These are phyloP conservation scores for Gynandropsis gynandra DNA, from an alignment of 345 rosid species.

Conservation along the genomic window DNA sequence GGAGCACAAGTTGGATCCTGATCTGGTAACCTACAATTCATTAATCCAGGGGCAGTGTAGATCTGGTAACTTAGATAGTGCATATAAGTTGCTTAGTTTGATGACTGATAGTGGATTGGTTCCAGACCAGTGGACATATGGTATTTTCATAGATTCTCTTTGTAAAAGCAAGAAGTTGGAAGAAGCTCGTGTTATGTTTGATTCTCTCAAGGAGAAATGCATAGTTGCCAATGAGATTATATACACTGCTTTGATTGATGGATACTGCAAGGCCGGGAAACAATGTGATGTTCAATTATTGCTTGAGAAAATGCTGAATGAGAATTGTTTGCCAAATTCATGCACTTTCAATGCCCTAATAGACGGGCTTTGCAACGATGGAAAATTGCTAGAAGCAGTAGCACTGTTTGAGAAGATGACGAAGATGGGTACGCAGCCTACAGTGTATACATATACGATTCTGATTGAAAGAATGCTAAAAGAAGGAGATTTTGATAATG, in stretches of 20 bases:
- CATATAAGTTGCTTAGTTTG: conserved; percentile 60
- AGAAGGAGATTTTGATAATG: conserved; percentile 56
- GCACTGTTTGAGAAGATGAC: conserved; percentile 45
- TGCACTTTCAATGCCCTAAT: conserved; percentile 69
- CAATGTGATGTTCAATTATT: conserved; percentile 44
- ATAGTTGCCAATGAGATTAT: conserved; percentile 65
- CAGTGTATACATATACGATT: conserved; percentile 58
- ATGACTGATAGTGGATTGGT: conserved; percentile 47
- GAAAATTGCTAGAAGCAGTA: conserved; percentile 43
- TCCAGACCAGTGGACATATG: conserved; percentile 72
- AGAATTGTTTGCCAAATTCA: conserved; percentile 54
- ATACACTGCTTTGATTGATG: conserved; percentile 79
- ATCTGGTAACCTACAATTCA: conserved; percentile 56
- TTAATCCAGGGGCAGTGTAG: conserved; percentile 73
- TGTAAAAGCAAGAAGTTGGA: conserved; percentile 62
- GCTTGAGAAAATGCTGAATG: conserved; percentile 50
- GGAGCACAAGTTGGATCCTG: conserved; percentile 43
- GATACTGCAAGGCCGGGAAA: conserved; percentile 63
- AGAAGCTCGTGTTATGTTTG: conserved; percentile 58
- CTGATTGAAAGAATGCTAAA: conserved; percentile 53
- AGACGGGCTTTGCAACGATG: conserved; percentile 57
- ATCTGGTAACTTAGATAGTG: conserved; percentile 62
- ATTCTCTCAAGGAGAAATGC: conserved; percentile 65
- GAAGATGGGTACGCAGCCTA: conserved; percentile 42
- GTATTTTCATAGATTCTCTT: conserved; percentile 54